A percentile compares a stretch with the other conserved stretches of the same genome.
These are phyloP conservation scores for Botrytis galanthina DNA, from an alignment of 2,329 filamentous ascomycete species.

Conservation along the genomic window DNA sequence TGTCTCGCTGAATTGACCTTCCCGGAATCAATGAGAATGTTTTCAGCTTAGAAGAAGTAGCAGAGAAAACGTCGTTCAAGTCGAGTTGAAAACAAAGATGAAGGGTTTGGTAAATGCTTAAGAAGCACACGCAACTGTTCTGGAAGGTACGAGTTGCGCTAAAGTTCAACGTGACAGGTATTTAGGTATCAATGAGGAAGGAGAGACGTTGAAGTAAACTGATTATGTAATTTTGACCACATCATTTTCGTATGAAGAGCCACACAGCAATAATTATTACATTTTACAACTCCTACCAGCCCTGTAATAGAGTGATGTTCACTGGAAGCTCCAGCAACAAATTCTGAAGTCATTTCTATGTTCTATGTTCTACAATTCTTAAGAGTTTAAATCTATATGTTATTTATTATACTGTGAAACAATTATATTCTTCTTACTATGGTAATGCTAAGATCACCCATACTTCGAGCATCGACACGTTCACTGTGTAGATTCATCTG, in stretches of 20 bases:
- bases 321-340: not conserved
- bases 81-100: too few relatives aligned
- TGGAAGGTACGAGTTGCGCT: too few relatives aligned
- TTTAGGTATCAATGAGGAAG: not conserved
- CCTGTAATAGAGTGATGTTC: not conserved
- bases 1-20: not conserved
- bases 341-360: too few relatives aligned
- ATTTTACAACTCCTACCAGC: not conserved
- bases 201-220: not conserved
- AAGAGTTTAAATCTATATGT: not conserved
- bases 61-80: too few relatives aligned
- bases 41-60: too few relatives aligned
- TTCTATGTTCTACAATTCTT: too few relatives aligned
- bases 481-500: too few relatives aligned
- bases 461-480: too few relatives aligned
- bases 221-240: not conserved
- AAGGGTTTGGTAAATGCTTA: too few relatives aligned
- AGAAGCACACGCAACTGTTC: too few relatives aligned
- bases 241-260: not conserved
- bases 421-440: rapidly evolving
- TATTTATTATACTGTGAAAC: not conserved
- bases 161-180: not conserved
- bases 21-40: too few relatives aligned
- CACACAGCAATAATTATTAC: not conserved
- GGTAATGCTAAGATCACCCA: too few relatives aligned